phyloP scores from a whole-genome alignment of 257 asterid genomes.

The Orobanche coerulescens region DNA sequence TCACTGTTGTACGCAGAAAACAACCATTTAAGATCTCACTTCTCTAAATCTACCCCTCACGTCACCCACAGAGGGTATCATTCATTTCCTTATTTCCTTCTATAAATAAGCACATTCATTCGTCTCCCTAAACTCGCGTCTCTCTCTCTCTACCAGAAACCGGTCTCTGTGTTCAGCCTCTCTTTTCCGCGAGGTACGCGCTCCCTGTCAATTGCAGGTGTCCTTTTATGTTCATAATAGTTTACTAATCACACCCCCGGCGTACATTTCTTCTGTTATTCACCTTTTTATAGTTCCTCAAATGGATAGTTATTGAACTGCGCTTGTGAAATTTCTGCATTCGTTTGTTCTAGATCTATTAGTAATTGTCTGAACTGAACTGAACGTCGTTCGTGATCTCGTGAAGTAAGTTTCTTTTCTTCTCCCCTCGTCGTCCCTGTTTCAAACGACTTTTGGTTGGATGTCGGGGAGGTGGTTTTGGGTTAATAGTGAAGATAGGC shows the following conservation, averaged over 20 bases:
- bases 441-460: not conserved
- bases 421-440: too few species aligned
- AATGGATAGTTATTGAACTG: too few species aligned
- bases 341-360: conserved; percentile 27
- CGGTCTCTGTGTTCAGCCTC: conserved; percentile 16
- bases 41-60: conserved; percentile 36
- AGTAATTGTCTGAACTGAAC: conserved; percentile 19
- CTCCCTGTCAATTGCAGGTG: conserved; percentile 13
- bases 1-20: too few species aligned
- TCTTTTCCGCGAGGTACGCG: conserved; percentile 35
- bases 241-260: not conserved
- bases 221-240: not conserved
- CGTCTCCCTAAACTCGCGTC: conserved; percentile 31
- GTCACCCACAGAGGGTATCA: too few species aligned
- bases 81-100: conserved; percentile 21
- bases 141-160: conserved; percentile 13
- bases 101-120: conserved; percentile 31
- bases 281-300: too few species aligned
- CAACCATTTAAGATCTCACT: conserved; percentile 2
- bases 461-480: conserved; percentile 1
- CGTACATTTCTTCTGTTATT: not conserved
- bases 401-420: too few species aligned
- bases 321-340: not conserved
- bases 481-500: conserved; percentile 7
- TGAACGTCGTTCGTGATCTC: conserved; percentile 18